Evolutionary conservation across 345 rosid species (phyloP).

Genomic region (Eucalyptus regnans): DNA sequence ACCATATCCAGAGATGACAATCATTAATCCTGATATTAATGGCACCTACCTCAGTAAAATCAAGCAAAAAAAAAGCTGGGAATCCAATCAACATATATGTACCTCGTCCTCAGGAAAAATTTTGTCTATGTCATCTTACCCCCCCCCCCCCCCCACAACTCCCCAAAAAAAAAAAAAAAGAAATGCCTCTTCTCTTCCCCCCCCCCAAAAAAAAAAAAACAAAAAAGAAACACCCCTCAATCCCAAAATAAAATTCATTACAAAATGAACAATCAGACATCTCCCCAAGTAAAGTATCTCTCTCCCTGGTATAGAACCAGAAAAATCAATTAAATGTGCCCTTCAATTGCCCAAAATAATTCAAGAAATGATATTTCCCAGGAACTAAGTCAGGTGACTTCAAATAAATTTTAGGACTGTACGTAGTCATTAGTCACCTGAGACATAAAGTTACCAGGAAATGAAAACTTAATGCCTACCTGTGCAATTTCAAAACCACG

Average conservation of each 20-base stretch:
- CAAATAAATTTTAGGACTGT: not conserved
- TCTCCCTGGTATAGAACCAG: not conserved
- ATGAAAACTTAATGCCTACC: constrained; percentile 20
- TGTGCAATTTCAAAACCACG: constrained; percentile 98
- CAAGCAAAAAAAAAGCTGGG: not conserved
- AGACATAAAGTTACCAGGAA: not conserved
- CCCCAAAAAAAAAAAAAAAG: not conserved
- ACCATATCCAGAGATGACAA: not conserved
- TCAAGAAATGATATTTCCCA: not conserved
- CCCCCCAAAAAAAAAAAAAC: not conserved
- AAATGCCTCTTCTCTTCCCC: not conserved
- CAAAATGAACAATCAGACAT: not conserved
- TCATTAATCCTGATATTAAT: not conserved
- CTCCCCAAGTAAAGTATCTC: not conserved
- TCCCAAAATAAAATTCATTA: not conserved
- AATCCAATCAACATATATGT: not conserved
- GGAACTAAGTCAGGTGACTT: not conserved
- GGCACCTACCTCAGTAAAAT: not conserved
- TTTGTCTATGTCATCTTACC: not conserved
- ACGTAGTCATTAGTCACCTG: not conserved
- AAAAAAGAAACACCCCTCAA: not conserved
- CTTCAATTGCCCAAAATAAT: not conserved
- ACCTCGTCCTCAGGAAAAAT: not conserved
- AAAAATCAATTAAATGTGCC: not conserved
- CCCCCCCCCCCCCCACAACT: no score